Evolutionary conservation across 2,329 filamentous ascomycete genomes (phyloP).

Genomic region (Zopfia rhizophila): DNA sequence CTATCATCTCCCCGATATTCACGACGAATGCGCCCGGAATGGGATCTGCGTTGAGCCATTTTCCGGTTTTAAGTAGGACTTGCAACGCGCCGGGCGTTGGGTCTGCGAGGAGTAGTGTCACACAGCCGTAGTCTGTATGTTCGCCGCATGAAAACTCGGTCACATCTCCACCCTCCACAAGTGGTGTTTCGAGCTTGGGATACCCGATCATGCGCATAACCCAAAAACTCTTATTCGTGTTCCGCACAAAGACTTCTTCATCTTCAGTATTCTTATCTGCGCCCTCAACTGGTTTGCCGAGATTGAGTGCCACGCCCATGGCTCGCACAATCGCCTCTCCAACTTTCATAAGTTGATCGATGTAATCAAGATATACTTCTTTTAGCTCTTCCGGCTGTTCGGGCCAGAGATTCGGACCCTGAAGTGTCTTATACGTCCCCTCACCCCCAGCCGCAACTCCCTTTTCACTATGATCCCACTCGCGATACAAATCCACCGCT

Average conservation of each 20-base stretch:
- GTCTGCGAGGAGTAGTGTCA: slow-evolving; percentile 59
- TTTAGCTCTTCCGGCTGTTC: slow-evolving; percentile 39
- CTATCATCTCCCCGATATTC: slow-evolving; percentile 62
- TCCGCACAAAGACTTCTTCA: slow-evolving; percentile 43
- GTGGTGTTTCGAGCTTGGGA: slow-evolving; percentile 39
- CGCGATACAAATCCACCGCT: slow-evolving; percentile 53
- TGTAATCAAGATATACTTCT: slow-evolving; percentile 44
- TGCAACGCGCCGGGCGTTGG: slow-evolving; percentile 56
- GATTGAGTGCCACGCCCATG: slow-evolving; percentile 51
- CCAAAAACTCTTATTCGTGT: slow-evolving; percentile 50
- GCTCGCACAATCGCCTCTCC: slow-evolving; percentile 48
- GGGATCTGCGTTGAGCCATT: slow-evolving; percentile 59
- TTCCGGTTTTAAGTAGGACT: slow-evolving; percentile 53
- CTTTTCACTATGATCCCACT: slow-evolving; percentile 41
- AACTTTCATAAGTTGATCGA: slow-evolving; percentile 39
- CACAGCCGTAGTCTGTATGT: slow-evolving; percentile 59
- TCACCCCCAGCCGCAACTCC: slow-evolving; percentile 26
- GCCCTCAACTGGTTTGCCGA: slow-evolving; percentile 20
- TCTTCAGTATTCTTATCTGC: slow-evolving; percentile 27
- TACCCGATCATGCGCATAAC: slow-evolving; percentile 55
- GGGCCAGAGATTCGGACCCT: slow-evolving; percentile 58
- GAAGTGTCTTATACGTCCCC: slow-evolving; percentile 42
- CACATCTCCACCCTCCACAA: slow-evolving; percentile 16
- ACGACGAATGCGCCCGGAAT: slow-evolving; percentile 58
- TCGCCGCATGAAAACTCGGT: slow-evolving; percentile 54